Evolutionary conservation across 2,329 filamentous ascomycete genomes (phyloP), one percentile per base, ranked within the genome.

Genomic region (Monilinia laxa): DNA sequence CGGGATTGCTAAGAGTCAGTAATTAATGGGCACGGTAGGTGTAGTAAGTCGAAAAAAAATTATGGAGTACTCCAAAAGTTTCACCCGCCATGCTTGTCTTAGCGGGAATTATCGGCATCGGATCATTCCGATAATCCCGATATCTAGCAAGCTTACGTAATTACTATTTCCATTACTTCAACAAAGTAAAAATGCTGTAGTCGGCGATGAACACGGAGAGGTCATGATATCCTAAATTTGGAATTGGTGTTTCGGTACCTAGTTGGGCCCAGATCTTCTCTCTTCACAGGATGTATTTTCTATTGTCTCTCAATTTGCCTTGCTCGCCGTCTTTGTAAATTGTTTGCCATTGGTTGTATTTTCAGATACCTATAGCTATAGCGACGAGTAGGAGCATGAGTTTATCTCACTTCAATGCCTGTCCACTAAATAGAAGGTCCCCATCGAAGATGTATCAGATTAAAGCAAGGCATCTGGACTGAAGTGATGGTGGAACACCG

Each of bases 101-200:
- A n/a, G 58, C 58, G 58, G 45, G n/a, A 62, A 38, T 49, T 51
- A 25, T 62, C 58, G 58, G 45, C 45, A 62, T 62, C 58, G 58
- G 58, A 28, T 25, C n/a, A 62, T 62, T 38, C 58, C 58, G 58
- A 45, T 20, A 9, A 20, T 38, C 3, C 58, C 58, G 45, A 4
- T 6, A 14, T 23, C 38, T 68, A 63, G 9, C 2, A 3, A 20
- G 25, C 28, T 60, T 60, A 60, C 28, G 57, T 60, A 60, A 60
- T 49, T 2, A n/a, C 11, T 25, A 59, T 23, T 23, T 49, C 31
- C 31, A 35, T 28, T 28, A 35, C 4, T 35, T 35, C 31, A 6
- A 35, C 31, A 9, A 7, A 35, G 31, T 9, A 35, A 35, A 31
- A 14, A 9, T n/a, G n/a, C 23, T 11, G 18, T 58, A 58, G 25